Conservation (phyloP, 805 yeast genomes). For the Yamadazyma philogaea region DNA sequence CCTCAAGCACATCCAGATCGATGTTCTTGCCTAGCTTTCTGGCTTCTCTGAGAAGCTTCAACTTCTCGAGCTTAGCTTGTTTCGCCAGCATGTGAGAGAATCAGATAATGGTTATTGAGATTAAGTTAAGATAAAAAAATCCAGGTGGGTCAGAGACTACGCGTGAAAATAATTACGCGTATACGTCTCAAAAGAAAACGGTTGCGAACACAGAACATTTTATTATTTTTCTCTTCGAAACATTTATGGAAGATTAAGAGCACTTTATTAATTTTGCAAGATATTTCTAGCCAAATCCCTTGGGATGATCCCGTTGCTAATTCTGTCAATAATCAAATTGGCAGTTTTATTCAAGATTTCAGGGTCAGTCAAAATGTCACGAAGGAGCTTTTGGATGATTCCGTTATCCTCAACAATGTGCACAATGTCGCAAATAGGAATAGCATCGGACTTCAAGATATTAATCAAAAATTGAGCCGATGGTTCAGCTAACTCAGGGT, state of each 20-base stretch:
- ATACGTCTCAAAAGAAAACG: background rate
- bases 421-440: conserved; percentile 19
- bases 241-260: background rate
- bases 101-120: background rate
- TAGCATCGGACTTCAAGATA: conserved; percentile 23
- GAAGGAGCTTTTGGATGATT: conserved; percentile 15
- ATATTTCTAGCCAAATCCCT: conserved; percentile 10
- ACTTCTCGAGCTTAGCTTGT: conserved; percentile 20
- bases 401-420: conserved; percentile 21
- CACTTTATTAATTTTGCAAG: background rate
- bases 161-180: conserved; percentile 2
- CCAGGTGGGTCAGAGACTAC: conserved; percentile 3
- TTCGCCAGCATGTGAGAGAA: conserved; percentile 29
- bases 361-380: conserved; percentile 20
- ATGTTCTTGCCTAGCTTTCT: conserved; percentile 55
- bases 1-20: conserved; percentile 41
- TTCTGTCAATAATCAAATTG: conserved; percentile 16
- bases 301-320: conserved; percentile 21
- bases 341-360: conserved; percentile 19
- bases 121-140: conserved; percentile 1
- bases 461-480: conserved; percentile 23
- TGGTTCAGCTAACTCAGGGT: conserved; percentile 26
- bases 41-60: conserved; percentile 15
- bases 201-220: conserved; percentile 5
- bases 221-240: background rate